A percentile compares a stretch with the other conserved stretches of the same genome.
These are phyloP conservation scores for Fomitopsis palustris DNA, from an alignment of 1,284 basidiomycete species.

Conservation along the genomic window DNA sequence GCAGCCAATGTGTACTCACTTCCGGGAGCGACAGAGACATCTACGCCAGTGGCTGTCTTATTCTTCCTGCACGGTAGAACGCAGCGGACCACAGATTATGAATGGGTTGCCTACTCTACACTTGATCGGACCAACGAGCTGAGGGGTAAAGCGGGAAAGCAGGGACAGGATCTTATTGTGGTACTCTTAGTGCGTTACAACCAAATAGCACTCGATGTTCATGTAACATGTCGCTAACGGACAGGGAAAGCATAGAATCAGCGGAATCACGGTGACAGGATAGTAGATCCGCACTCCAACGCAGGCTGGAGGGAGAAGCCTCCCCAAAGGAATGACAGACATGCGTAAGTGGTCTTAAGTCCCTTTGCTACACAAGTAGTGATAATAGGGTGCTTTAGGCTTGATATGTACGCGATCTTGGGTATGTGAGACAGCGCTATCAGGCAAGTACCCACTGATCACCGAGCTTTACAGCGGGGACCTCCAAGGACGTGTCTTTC, in stretches of 20 bases:
- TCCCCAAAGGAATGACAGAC: conserved; percentile 49
- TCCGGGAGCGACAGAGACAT: conserved; percentile 16
- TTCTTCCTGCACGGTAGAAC: conserved; percentile 64
- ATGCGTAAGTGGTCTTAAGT: conserved; percentile 50
- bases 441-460: no score
- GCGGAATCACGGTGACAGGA: conserved; percentile 69
- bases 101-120: conserved; percentile 25
- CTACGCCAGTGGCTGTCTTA: conserved; percentile 41
- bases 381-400: conserved; percentile 33
- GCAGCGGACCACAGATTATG: conserved; percentile 25
- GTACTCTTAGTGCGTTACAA: conserved; percentile 47
- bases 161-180: conserved; percentile 44
- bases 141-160: conserved; percentile 18
- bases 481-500: conserved; percentile 73
- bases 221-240: not conserved
- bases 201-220: conserved; percentile 1
- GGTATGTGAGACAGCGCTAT: conserved; percentile 42
- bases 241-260: conserved; percentile 53
- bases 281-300: conserved; percentile 51
- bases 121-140: conserved; percentile 23
- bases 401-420: conserved; percentile 76
- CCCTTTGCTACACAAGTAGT: not conserved
- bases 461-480: conserved; percentile 48
- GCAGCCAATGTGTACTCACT: conserved; percentile 38
- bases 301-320: conserved; percentile 49